A percentile compares a stretch with the other conserved stretches of the same genome.
Conservation (phyloP, 2,329 filamentous ascomycete species). For the Diaporthe sp. region DNA sequence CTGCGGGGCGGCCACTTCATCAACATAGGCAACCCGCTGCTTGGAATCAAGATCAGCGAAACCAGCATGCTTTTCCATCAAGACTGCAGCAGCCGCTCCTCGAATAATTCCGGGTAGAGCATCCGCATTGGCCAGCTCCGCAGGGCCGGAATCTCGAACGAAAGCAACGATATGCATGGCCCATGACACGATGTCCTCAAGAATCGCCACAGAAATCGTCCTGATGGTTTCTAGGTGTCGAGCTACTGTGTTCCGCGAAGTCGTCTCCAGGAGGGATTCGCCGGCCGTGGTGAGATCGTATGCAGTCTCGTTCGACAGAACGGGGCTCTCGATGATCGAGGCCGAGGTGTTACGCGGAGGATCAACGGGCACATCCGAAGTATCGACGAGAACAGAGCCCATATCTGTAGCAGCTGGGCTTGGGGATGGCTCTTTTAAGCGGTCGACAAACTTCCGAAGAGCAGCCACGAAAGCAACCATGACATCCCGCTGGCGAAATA, state of each 20-base stretch:
- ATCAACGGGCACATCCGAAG: background rate
- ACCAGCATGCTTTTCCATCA: background rate
- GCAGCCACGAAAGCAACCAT: constrained; percentile 25
- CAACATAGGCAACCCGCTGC: background rate
- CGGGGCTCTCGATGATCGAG: background rate
- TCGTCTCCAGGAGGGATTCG: too few species aligned
- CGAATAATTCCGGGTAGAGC: constrained; percentile 20
- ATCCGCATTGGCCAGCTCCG: background rate
- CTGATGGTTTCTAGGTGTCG: background rate
- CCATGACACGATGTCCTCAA: constrained; percentile 27
- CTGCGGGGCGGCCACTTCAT: background rate
- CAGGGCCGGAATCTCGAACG: constrained; percentile 14
- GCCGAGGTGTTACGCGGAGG: background rate
- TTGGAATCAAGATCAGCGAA: background rate
- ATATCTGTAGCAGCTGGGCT: background rate
- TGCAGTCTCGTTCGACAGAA: too few species aligned
- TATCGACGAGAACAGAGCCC: too few species aligned
- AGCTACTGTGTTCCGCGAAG: too few species aligned
- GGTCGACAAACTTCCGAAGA: background rate
- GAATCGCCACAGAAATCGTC: background rate
- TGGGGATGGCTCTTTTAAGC: background rate
- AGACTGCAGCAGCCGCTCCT: constrained; percentile 18
- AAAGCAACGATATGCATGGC: constrained; percentile 3
- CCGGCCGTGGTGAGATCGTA: too few species aligned
- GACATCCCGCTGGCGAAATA: background rate